These are phyloP conservation scores for Lepidium sativum DNA, from an alignment of 345 rosid genomes.

Conservation along the genomic window DNA sequence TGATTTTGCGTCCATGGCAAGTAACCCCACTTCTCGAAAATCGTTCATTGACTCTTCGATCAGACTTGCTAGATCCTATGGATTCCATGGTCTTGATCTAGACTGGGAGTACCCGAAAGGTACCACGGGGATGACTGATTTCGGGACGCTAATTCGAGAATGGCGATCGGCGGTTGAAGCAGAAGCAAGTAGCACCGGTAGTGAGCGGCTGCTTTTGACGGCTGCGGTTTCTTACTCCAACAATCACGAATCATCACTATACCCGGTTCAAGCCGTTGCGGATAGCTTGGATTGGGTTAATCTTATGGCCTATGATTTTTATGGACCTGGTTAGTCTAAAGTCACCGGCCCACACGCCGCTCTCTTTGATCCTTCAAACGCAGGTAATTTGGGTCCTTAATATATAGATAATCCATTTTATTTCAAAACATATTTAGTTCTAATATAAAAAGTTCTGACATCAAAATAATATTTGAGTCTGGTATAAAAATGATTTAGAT, in stretches of 20 bases:
- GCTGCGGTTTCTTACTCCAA: constrained; percentile 38
- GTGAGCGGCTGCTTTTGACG: constrained; percentile 31
- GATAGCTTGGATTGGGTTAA: constrained; percentile 51
- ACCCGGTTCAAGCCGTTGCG: constrained; percentile 32
- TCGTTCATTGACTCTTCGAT: constrained; percentile 49
- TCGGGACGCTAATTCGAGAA: constrained; percentile 27
- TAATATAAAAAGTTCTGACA: no score
- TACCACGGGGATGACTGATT: constrained; percentile 31
- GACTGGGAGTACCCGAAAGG: constrained; percentile 45
- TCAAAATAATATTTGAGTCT: no score
- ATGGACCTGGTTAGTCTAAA: constrained; percentile 34
- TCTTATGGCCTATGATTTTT: constrained; percentile 52
- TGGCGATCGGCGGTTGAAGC: constrained; percentile 36
- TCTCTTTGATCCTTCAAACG: constrained; percentile 37
- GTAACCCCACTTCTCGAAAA: constrained; percentile 33
- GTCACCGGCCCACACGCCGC: constrained; percentile 53
- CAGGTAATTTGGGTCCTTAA: neutral
- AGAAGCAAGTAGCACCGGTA: constrained; percentile 32
- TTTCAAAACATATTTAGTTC: no score
- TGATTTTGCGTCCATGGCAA: constrained; percentile 39
- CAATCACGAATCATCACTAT: constrained; percentile 12
- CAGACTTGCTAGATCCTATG: constrained; percentile 34
- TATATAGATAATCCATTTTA: neutral
- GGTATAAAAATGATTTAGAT: no score
- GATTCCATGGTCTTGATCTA: constrained; percentile 54